A percentile compares a stretch with the other conserved stretches of the same genome.
Conservation (phyloP, 768 basidiomycete genomes). For the Podaxis sp. region DNA sequence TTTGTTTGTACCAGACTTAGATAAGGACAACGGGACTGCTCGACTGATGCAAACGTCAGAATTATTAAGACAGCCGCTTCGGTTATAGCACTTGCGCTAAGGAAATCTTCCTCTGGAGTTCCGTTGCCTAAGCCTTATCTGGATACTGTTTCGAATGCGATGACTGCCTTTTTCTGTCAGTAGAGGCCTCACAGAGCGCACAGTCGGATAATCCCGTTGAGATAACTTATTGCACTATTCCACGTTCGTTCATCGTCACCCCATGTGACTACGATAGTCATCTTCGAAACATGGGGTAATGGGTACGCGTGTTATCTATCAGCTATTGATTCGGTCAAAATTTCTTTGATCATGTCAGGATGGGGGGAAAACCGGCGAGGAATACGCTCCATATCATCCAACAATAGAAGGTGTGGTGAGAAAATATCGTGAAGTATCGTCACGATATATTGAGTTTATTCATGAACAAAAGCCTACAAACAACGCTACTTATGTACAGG, state of each 20-base stretch:
- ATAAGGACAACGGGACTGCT: too few relatives aligned
- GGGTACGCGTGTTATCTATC: neutral
- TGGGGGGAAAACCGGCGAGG: too few relatives aligned
- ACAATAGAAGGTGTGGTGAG: neutral
- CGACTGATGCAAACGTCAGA: neutral
- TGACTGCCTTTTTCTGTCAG: neutral
- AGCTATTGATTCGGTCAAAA: neutral
- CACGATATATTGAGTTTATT: slow-evolving; percentile 11
- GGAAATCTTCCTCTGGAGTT: neutral
- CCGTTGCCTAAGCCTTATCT: neutral
- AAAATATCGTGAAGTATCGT: slow-evolving; percentile 6
- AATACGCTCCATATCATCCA: neutral
- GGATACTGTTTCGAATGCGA: neutral
- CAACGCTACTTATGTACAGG: slow-evolving; percentile 9
- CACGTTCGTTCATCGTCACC: neutral
- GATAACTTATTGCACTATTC: neutral
- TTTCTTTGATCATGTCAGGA: too few relatives aligned
- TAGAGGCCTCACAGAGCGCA: neutral
- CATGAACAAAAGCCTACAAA: slow-evolving; percentile 13
- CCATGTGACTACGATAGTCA: neutral
- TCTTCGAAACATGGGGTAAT: neutral
- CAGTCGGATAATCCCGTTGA: neutral
- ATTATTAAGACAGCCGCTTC: neutral
- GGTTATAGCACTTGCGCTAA: neutral
- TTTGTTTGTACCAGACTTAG: too few relatives aligned